A percentile compares a stretch with the other conserved stretches of the same genome.
These are phyloP conservation scores for Shiraia sp. DNA, from an alignment of 2,329 filamentous ascomycete genomes.

Conservation along the genomic window DNA sequence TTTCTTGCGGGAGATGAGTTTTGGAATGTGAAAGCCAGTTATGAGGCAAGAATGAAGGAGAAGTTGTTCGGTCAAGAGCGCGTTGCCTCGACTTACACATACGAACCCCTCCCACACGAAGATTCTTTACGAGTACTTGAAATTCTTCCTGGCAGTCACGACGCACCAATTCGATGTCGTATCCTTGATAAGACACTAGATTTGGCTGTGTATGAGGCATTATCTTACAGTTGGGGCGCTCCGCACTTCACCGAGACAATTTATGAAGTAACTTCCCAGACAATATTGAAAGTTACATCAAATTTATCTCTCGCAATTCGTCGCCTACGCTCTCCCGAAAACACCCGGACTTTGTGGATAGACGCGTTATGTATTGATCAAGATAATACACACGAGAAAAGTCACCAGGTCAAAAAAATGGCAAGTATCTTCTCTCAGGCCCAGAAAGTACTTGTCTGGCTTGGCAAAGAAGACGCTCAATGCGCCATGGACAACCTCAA, in stretches of 20 bases:
- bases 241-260: neutral
- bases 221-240: neutral
- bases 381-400: neutral
- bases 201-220: neutral
- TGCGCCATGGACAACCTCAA: neutral
- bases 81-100: too few species aligned
- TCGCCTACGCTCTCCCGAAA: neutral
- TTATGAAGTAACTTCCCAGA: neutral
- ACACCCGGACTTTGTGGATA: neutral
- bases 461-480: neutral
- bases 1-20: too few species aligned
- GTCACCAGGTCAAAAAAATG: neutral
- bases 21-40: too few species aligned
- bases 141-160: neutral
- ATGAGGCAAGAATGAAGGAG: too few species aligned
- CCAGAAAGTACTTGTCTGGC: neutral
- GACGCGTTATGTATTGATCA: neutral
- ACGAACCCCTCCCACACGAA: too few species aligned
- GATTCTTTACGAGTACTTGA: neutral
- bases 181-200: neutral
- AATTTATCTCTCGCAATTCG: neutral
- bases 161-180: neutral
- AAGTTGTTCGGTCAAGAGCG: too few species aligned
- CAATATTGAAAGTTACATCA: neutral
- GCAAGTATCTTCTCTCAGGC: neutral